A percentile compares a stretch with the other conserved stretches of the same genome.
These are phyloP conservation scores for Pleurotus giganteus DNA, from an alignment of 768 basidiomycete genomes.

Conservation along the genomic window DNA sequence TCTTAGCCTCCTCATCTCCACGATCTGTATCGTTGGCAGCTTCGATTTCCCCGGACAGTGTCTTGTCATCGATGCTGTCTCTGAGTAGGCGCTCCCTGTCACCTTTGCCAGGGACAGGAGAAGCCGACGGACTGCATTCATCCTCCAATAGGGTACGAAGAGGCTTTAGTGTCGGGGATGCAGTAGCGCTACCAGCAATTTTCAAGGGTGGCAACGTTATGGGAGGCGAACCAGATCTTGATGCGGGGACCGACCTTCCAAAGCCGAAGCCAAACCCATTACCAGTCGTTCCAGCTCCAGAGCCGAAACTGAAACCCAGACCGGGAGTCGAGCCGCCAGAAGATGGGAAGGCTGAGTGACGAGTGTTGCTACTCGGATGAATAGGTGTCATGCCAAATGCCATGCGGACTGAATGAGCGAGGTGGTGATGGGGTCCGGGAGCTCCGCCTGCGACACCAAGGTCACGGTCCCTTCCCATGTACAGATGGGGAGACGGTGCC, in stretches of 20 bases:
- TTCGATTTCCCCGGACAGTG: slow-evolving; percentile 11
- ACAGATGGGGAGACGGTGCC: slow-evolving; percentile 53
- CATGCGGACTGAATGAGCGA: slow-evolving; percentile 80
- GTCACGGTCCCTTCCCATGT: slow-evolving; percentile 18
- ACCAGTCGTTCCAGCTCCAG: background rate
- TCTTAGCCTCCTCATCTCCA: slow-evolving; percentile 15
- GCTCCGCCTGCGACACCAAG: slow-evolving; percentile 8
- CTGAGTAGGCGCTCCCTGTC: slow-evolving; percentile 10
- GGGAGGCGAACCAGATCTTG: slow-evolving; percentile 66
- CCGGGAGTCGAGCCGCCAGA: slow-evolving; percentile 6
- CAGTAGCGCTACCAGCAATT: slow-evolving; percentile 22
- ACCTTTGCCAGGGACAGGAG: slow-evolving; percentile 3
- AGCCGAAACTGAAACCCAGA: background rate
- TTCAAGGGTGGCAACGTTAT: slow-evolving; percentile 72
- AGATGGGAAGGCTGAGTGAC: slow-evolving; percentile 20
- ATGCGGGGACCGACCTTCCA: slow-evolving; percentile 45
- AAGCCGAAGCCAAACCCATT: slow-evolving; percentile 3
- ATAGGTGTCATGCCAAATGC: slow-evolving; percentile 95
- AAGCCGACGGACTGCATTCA: background rate
- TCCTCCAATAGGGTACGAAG: slow-evolving; percentile 1
- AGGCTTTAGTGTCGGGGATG: slow-evolving; percentile 4
- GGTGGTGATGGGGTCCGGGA: slow-evolving; percentile 48
- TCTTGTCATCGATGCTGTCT: slow-evolving; percentile 17
- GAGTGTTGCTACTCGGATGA: slow-evolving; percentile 22
- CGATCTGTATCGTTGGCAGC: slow-evolving; percentile 11